These are phyloP conservation scores for Coelastrella sp. DNA, from an alignment of 139 green algal species.

Conservation along the genomic window DNA sequence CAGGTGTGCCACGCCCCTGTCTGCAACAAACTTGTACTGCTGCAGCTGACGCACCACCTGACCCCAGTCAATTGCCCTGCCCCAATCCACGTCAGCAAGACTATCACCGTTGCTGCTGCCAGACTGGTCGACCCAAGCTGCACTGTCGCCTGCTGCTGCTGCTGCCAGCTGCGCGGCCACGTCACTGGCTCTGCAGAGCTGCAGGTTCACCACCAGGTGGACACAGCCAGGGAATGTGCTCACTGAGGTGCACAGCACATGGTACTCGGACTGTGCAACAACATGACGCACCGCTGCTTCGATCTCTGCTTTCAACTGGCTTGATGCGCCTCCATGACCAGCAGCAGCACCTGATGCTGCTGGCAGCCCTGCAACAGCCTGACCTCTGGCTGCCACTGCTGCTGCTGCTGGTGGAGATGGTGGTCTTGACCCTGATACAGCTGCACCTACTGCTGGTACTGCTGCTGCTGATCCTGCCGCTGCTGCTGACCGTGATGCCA, in stretches of 20 bases:
- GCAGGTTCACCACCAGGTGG: conserved; percentile 4
- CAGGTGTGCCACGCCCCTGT: neutral
- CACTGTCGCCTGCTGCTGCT: neutral
- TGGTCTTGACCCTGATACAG: no score
- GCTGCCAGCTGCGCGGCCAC: neutral
- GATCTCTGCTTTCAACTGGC: neutral
- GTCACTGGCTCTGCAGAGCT: neutral
- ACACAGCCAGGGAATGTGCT: conserved; percentile 32
- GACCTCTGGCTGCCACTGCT: neutral
- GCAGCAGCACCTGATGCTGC: neutral
- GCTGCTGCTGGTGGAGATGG: neutral
- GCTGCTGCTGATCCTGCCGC: neutral
- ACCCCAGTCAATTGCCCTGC: neutral
- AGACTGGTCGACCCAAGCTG: neutral
- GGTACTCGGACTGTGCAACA: conserved; percentile 3
- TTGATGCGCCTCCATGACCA: neutral
- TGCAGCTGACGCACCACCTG: conserved; percentile 4
- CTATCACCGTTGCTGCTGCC: neutral
- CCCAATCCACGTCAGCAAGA: neutral
- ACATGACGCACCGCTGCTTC: conserved; percentile 6
- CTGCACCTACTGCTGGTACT: neutral
- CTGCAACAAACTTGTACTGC: neutral
- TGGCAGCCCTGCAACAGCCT: neutral
- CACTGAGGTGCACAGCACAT: neutral
- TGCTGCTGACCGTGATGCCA: neutral